Evolutionary conservation across 176 grass and related monocot species (phyloP).

Genomic region (Oryza glumipatula): DNA sequence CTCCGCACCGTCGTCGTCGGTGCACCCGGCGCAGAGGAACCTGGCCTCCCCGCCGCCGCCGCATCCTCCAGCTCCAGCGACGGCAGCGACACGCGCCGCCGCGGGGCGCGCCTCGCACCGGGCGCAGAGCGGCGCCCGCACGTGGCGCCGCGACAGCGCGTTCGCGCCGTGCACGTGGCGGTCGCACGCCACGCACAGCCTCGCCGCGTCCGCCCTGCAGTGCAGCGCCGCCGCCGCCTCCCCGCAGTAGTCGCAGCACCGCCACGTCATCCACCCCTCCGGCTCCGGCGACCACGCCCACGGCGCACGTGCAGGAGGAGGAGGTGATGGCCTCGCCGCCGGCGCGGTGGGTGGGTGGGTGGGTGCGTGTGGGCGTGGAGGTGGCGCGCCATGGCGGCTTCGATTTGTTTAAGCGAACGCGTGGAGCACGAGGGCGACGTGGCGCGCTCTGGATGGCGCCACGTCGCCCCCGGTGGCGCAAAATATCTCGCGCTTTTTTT

Average conservation of each 20-base stretch:
- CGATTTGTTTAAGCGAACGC: neutral
- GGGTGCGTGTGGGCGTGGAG: neutral
- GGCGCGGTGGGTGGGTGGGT: neutral
- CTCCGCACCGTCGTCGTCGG: neutral
- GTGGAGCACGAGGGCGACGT: neutral
- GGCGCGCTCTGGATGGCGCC: neutral
- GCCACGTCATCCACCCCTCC: neutral
- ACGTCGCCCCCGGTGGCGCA: neutral
- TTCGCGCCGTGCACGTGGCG: slow-evolving; percentile 77
- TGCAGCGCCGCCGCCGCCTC: slow-evolving; percentile 47
- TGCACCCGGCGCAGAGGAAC: slow-evolving; percentile 42
- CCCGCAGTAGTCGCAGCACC: slow-evolving; percentile 31
- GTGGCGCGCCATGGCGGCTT: too few relatives aligned
- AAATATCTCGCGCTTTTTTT: neutral
- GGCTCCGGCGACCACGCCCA: too few relatives aligned
- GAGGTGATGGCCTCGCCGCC: neutral
- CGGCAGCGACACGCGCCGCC: neutral
- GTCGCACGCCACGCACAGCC: slow-evolving; percentile 72
- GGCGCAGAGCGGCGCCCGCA: slow-evolving; percentile 65
- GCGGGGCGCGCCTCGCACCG: slow-evolving; percentile 51
- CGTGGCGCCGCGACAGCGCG: slow-evolving; percentile 67
- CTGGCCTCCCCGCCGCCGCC: neutral
- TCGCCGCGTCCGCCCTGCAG: slow-evolving; percentile 72
- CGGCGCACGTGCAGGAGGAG: neutral
- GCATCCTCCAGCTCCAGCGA: neutral